A percentile compares a stretch with the other conserved stretches of the same genome.
These are phyloP conservation scores for Sphaerulina vaccinii DNA, from an alignment of 2,329 filamentous ascomycete genomes.

Conservation along the genomic window DNA sequence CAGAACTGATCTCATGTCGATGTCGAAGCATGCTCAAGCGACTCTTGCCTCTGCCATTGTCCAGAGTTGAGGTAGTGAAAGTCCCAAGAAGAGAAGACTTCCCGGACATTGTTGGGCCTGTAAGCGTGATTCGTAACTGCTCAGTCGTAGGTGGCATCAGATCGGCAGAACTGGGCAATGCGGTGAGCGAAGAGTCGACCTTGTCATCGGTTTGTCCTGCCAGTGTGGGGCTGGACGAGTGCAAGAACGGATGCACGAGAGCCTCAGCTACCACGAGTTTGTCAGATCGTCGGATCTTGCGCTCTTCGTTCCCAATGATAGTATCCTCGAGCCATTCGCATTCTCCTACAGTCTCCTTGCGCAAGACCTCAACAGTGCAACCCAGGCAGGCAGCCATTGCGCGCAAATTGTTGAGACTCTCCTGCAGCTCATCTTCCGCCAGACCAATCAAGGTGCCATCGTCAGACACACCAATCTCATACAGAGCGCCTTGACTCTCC, in stretches of 20 bases:
- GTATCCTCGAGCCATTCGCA: conserved; percentile 68
- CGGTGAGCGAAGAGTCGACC: conserved; percentile 3
- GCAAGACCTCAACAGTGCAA: conserved; percentile 76
- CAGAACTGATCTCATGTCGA: conserved; percentile 86
- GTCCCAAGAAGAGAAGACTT: conserved; percentile 91
- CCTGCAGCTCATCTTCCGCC: conserved; percentile 85
- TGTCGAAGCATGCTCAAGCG: conserved; percentile 86
- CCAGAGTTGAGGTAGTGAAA: conserved; percentile 79
- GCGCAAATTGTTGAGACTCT: conserved; percentile 79
- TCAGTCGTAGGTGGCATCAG: conserved; percentile 48
- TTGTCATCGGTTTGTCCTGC: conserved; percentile 6
- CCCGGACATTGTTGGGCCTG: conserved; percentile 84
- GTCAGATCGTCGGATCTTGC: conserved; percentile 42
- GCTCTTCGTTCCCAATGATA: conserved; percentile 22
- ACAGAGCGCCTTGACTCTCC: conserved; percentile 87
- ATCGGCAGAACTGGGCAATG: conserved; percentile 18
- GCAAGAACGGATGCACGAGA: conserved; percentile 69
- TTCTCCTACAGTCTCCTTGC: conserved; percentile 79
- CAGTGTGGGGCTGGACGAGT: conserved; percentile 23
- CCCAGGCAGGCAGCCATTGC: conserved; percentile 92
- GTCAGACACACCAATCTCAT: conserved; percentile 95
- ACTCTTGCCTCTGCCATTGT: conserved; percentile 90
- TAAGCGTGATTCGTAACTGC: conserved; percentile 82
- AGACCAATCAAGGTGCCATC: conserved; percentile 88
- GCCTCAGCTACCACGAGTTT: conserved; percentile 88